Evolutionary conservation across 495 filamentous ascomycete species (phyloP).

Genomic region (Collariella sp.): DNA sequence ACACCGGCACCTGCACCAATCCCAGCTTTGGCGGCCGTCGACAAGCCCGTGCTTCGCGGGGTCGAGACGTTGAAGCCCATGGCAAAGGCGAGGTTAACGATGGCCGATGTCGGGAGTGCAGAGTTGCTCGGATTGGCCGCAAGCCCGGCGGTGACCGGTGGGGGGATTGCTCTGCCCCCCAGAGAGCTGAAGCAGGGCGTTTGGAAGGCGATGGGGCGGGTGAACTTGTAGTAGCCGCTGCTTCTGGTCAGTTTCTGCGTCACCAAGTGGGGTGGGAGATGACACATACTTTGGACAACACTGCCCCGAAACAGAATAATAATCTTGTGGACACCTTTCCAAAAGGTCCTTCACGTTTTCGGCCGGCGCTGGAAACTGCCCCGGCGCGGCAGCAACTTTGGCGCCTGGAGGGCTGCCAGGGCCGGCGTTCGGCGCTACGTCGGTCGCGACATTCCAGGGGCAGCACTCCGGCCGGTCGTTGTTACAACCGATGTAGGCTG

Average conservation of each 20-base stretch:
- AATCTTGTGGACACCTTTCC: conserved; percentile 17
- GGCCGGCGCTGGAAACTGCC: conserved; percentile 15
- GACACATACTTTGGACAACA: conserved; percentile 22
- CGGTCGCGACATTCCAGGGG: conserved; percentile 16
- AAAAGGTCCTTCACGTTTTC: conserved; percentile 2
- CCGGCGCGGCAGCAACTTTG: conserved; percentile 9
- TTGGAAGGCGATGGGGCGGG: conserved; percentile 12
- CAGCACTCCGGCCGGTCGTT: conserved; percentile 19
- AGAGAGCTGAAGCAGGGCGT: conserved; percentile 24
- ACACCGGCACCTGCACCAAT: conserved; percentile 16
- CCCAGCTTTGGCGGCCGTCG: conserved; percentile 14
- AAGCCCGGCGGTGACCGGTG: conserved; percentile 15
- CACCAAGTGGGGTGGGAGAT: neutral
- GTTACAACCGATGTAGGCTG: conserved; percentile 20
- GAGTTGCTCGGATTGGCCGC: conserved; percentile 15
- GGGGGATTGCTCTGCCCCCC: conserved; percentile 6
- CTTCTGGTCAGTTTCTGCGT: neutral
- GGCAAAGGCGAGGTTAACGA: conserved; percentile 21
- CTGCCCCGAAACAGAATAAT: conserved; percentile 20
- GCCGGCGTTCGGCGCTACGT: neutral
- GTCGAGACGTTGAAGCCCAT: conserved; percentile 20
- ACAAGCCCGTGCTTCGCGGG: conserved; percentile 1
- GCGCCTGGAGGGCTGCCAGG: neutral
- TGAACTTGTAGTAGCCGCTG: conserved; percentile 26
- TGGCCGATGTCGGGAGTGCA: conserved; percentile 16